Percentiles rank a stretch among this genome's conserved stretches.
Evolutionary conservation across 306 rosid species (phyloP).

Genomic region (Malus domestica): DNA sequence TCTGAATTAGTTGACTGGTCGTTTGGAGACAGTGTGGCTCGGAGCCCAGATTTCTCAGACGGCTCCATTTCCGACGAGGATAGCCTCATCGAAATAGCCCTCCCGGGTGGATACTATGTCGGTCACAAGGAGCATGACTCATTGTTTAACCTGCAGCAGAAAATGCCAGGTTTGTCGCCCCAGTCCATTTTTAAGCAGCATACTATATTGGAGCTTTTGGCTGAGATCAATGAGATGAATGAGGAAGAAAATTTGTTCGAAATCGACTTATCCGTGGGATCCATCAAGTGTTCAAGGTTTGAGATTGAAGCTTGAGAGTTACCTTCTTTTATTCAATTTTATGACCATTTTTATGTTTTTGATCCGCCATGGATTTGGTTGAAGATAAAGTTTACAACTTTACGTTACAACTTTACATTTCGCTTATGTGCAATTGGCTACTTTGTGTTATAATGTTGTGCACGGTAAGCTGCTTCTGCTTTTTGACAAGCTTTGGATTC

Average conservation of each 20-base stretch:
- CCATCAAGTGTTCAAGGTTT: slow-evolving; percentile 92
- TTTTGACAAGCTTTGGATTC: slow-evolving; percentile 51
- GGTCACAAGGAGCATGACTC: slow-evolving; percentile 23
- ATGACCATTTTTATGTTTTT: slow-evolving; percentile 23
- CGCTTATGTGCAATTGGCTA: slow-evolving; percentile 11
- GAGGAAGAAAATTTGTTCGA: slow-evolving; percentile 92
- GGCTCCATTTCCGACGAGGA: slow-evolving; percentile 95
- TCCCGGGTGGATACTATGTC: slow-evolving; percentile 60
- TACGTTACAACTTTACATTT: not conserved
- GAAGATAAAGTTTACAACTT: slow-evolving; percentile 14
- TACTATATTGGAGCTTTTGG: slow-evolving; percentile 54
- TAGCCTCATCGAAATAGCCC: slow-evolving; percentile 80
- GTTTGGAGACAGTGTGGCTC: slow-evolving; percentile 14
- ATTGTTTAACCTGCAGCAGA: slow-evolving; percentile 26
- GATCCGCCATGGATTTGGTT: slow-evolving; percentile 37
- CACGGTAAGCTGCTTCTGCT: slow-evolving; percentile 13
- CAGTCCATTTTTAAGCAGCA: slow-evolving; percentile 17
- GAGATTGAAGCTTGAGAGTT: slow-evolving; percentile 58
- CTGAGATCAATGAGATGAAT: slow-evolving; percentile 64
- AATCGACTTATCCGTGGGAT: slow-evolving; percentile 92
- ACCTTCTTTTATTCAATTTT: not conserved
- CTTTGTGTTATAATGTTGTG: slow-evolving; percentile 19
- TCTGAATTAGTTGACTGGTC: slow-evolving; percentile 42
- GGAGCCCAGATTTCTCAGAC: slow-evolving; percentile 43
- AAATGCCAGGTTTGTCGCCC: slow-evolving; percentile 25